Evolutionary conservation across 805 yeast genomes (phyloP).

Genomic region (Tetrapisispora fleetii): DNA sequence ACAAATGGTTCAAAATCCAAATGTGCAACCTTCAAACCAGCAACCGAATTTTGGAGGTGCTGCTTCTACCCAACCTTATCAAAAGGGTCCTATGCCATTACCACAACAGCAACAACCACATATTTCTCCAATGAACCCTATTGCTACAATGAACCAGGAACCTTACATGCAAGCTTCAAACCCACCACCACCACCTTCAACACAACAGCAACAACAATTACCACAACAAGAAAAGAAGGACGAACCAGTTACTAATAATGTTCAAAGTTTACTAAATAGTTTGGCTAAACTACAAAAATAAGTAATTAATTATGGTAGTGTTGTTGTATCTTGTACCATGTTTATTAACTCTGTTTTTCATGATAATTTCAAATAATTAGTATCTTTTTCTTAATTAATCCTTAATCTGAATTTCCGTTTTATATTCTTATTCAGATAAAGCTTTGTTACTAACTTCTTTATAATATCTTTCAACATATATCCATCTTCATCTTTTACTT

Average conservation of each 20-base stretch:
- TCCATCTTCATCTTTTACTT: neutral
- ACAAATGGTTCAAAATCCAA: constrained; percentile 24
- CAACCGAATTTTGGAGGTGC: constrained; percentile 6
- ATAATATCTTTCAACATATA: neutral
- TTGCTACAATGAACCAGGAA: constrained; percentile 9
- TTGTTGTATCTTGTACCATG: neutral
- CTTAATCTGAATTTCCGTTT: neutral
- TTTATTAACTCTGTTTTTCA: neutral
- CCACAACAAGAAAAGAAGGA: constrained; percentile 15
- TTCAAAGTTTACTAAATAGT: constrained; percentile 32
- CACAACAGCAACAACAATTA: constrained; percentile 9
- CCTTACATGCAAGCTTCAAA: constrained; percentile 8
- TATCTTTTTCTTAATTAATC: neutral
- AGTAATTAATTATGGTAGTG: neutral
- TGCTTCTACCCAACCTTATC: constrained; percentile 1
- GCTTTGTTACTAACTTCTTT: neutral
- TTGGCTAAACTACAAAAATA: constrained; percentile 30
- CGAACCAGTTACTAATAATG: constrained; percentile 25
- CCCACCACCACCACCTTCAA: constrained; percentile 7
- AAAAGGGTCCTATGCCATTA: constrained; percentile 2
- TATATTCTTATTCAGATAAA: neutral
- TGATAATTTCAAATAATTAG: neutral
- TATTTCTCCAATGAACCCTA: constrained; percentile 3
- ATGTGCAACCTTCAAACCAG: constrained; percentile 11
- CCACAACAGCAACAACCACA: constrained; percentile 6